phyloP scores from a whole-genome alignment of 768 basidiomycete genomes.

The Lentinula sp. region DNA sequence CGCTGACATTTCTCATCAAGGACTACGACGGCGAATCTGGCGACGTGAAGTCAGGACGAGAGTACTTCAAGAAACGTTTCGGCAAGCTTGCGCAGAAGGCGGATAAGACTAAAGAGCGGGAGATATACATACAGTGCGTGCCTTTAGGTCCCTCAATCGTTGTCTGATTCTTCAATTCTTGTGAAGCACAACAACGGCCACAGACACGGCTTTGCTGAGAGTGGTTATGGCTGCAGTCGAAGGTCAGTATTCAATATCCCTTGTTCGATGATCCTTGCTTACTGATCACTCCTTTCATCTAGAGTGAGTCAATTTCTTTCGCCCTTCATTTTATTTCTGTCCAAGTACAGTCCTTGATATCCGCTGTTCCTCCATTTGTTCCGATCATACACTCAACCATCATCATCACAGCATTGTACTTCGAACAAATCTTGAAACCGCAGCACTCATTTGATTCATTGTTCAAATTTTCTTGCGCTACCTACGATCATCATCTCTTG shows the following conservation, averaged over 20 bases:
- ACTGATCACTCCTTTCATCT: conserved; percentile 13
- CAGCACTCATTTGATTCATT: conserved; percentile 51
- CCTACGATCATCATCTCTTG: not conserved
- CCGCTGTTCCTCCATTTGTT: conserved; percentile 8
- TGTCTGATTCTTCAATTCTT: conserved; percentile 9
- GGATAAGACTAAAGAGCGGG: conserved; percentile 77
- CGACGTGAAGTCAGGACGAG: conserved; percentile 70
- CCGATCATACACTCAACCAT: conserved; percentile 26
- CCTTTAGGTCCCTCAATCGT: not conserved
- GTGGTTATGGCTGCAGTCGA: conserved; percentile 96
- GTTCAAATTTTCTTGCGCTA: not conserved
- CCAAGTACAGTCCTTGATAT: conserved; percentile 14
- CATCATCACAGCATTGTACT: conserved; percentile 54
- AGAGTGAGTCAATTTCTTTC: conserved; percentile 58
- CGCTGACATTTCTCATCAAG: conserved; percentile 27
- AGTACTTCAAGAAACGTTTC: conserved; percentile 89
- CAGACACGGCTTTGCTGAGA: conserved; percentile 81
- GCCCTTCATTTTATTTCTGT: conserved; percentile 14
- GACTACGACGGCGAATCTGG: conserved; percentile 80
- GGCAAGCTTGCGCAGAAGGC: conserved; percentile 78
- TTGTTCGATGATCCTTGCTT: conserved; percentile 7
- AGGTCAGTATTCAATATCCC: conserved; percentile 46
- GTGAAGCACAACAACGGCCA: conserved; percentile 78
- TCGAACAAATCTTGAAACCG: conserved; percentile 57
- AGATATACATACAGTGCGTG: conserved; percentile 90